phyloP scores from a whole-genome alignment of 139 green algal species.

The Tetraselmis chui region DNA sequence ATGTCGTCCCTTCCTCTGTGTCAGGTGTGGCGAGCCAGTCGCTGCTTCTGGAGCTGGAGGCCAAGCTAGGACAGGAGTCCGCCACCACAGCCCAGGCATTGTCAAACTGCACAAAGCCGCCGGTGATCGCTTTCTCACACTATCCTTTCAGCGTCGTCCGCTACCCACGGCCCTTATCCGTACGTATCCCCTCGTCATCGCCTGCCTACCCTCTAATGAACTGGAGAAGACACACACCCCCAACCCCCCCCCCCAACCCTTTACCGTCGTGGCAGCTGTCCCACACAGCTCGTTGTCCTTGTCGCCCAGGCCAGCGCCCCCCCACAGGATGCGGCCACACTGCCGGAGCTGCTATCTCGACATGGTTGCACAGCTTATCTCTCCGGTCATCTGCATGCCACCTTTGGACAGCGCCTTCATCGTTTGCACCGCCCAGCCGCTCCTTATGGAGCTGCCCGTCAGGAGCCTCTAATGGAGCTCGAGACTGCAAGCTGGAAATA shows the following conservation, averaged over 20 bases:
- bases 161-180: no score
- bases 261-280: no score
- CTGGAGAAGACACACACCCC: no score
- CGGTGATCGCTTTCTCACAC: not conserved
- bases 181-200: no score
- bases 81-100: no score
- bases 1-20: no score
- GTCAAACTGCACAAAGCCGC: not conserved
- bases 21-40: not conserved
- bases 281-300: no score
- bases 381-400: slow-evolving; percentile 56
- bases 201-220: no score
- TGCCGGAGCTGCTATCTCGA: not conserved
- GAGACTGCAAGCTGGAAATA: slow-evolving; percentile 61
- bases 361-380: slow-evolving; percentile 30
- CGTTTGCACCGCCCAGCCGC: slow-evolving; percentile 23
- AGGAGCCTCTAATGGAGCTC: slow-evolving; percentile 43
- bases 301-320: no score
- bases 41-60: not conserved
- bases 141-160: not conserved
- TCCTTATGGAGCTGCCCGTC: slow-evolving; percentile 1
- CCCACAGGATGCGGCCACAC: no score
- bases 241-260: no score
- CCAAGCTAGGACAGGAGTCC: no score
- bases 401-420: slow-evolving; percentile 54